Conservation (phyloP, 2,329 filamentous ascomycete species). For the Cercospora zeina region DNA sequence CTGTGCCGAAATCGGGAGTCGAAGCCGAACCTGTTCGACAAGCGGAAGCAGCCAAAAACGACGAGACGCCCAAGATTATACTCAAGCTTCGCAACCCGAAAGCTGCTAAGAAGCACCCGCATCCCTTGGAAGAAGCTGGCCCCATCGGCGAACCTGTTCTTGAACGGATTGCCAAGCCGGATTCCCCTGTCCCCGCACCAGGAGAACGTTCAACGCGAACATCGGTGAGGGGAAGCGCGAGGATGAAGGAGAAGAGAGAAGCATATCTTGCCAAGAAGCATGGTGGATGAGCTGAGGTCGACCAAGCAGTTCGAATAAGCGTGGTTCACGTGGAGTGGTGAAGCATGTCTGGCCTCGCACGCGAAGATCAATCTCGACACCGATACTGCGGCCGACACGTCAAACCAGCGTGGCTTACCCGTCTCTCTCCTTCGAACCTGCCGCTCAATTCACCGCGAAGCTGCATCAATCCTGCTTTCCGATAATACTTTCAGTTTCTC, state of each 20-base stretch:
- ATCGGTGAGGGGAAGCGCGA: not conserved
- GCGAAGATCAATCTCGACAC: not conserved
- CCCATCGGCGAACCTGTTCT: not conserved
- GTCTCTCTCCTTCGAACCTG: constrained; percentile 7
- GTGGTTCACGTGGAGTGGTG: not conserved
- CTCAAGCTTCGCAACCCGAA: not conserved
- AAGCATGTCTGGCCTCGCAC: not conserved
- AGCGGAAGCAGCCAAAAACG: not conserved
- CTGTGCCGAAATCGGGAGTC: not conserved
- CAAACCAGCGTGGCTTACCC: not conserved
- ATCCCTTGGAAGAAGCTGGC: not conserved
- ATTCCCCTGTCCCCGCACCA: not conserved
- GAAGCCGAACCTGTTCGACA: not conserved
- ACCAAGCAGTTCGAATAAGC: not conserved
- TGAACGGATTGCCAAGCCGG: not conserved
- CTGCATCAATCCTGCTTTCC: not conserved
- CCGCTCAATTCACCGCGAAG: constrained; percentile 6
- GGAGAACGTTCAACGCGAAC: constrained; percentile 3
- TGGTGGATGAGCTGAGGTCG: not conserved
- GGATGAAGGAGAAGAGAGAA: constrained; percentile 4
- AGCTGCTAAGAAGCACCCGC: not conserved
- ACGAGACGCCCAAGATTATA: not conserved
- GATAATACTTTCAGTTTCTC: constrained; percentile 10
- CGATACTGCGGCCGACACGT: not conserved
- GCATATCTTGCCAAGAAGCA: constrained; percentile 1